phyloP scores from a whole-genome alignment of 805 yeast genomes.

The Nakazawaea populi region DNA sequence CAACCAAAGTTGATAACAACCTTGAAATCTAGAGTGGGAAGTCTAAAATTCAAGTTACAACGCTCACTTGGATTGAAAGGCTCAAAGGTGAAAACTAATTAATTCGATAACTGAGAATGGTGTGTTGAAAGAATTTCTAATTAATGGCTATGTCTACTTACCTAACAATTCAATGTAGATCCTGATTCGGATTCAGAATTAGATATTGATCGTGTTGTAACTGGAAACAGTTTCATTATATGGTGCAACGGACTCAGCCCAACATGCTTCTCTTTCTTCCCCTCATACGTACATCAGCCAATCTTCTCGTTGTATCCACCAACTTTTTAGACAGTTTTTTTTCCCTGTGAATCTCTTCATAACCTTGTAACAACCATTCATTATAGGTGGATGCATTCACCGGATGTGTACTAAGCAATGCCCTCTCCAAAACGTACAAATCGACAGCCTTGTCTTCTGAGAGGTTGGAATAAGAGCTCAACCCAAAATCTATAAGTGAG shows the following conservation, averaged over 20 bases:
- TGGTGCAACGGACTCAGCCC: conserved; percentile 38
- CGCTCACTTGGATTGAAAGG: neutral
- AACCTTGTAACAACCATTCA: conserved; percentile 70
- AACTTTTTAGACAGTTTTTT: conserved; percentile 30
- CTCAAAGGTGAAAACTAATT: neutral
- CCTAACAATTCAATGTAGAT: too few relatives aligned
- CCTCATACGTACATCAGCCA: conserved; percentile 81
- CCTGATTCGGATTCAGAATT: too few relatives aligned
- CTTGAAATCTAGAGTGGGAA: neutral
- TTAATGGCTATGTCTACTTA: neutral
- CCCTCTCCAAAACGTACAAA: conserved; percentile 87
- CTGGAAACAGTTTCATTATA: too few relatives aligned
- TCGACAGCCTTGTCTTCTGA: conserved; percentile 98
- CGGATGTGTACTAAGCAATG: conserved; percentile 88
- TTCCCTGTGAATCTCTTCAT: conserved; percentile 33
- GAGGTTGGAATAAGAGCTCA: conserved; percentile 67
- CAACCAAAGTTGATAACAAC: neutral
- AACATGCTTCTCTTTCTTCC: conserved; percentile 95
- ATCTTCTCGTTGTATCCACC: conserved; percentile 53
- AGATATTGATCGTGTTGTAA: too few relatives aligned
- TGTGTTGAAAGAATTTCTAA: too few relatives aligned
- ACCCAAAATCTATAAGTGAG: conserved; percentile 83
- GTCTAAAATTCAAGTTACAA: neutral
- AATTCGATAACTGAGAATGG: neutral
- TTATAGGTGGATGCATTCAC: conserved; percentile 57